Percentiles rank a stretch among this genome's conserved stretches.
Conservation (phyloP, 257 asterid genomes). For the Jaltomata sinuosa region DNA sequence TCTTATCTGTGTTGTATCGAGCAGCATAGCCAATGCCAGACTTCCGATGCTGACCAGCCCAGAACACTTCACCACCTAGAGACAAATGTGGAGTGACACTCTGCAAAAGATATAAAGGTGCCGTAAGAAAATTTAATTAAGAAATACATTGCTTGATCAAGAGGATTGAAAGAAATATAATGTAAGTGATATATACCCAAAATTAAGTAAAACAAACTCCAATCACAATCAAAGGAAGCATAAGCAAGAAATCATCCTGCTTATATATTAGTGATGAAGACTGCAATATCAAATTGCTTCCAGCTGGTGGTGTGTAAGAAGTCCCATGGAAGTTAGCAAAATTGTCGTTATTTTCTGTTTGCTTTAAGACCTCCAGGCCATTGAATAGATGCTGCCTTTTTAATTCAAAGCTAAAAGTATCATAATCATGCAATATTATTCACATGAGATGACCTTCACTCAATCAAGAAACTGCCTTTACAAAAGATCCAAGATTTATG, state of each 20-base stretch:
- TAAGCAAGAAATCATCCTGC: background rate
- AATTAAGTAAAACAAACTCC: background rate
- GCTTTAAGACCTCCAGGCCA: background rate
- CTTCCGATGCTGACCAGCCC: constrained; percentile 97
- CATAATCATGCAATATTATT: background rate
- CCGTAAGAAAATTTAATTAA: background rate
- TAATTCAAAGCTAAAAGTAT: background rate
- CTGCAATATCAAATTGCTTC: background rate
- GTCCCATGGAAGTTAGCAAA: background rate
- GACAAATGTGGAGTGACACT: constrained; percentile 72
- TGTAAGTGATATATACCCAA: background rate
- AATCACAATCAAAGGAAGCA: background rate
- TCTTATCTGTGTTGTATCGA: constrained; percentile 86
- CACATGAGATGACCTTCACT: background rate
- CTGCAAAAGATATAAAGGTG: constrained; percentile 32
- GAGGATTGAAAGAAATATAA: background rate
- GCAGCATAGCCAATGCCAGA: constrained; percentile 91
- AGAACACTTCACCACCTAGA: constrained; percentile 89
- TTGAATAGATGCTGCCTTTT: background rate
- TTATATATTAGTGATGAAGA: background rate
- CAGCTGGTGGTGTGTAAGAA: background rate
- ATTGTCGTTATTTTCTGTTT: background rate
- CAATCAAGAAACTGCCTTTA: background rate
- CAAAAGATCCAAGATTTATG: background rate
- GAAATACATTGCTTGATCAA: background rate